These are phyloP conservation scores for Chalaropsis thielavioides DNA, from an alignment of 2,329 filamentous ascomycete species.

Conservation along the genomic window DNA sequence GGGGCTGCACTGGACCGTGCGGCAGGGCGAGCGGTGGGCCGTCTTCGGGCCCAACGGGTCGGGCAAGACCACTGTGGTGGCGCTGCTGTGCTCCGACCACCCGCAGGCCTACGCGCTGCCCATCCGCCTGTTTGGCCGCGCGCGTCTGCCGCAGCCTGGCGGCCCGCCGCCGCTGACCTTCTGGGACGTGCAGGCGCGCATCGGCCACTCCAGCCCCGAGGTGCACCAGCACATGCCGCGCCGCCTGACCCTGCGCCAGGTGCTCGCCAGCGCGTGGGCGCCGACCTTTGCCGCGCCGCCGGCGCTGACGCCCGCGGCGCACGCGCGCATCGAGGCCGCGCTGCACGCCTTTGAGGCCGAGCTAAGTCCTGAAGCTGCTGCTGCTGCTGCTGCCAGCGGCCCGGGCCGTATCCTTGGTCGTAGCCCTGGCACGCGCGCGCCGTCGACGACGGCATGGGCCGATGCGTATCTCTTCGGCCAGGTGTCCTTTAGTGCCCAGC, in stretches of 20 bases:
- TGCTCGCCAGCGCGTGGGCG: conserved; percentile 77
- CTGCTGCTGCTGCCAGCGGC: conserved; percentile 19
- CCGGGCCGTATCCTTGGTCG: no score
- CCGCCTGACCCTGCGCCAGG: conserved; percentile 53
- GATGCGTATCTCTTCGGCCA: conserved; percentile 54
- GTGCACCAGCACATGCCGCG: conserved; percentile 87
- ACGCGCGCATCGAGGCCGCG: conserved; percentile 48
- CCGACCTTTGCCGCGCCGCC: conserved; percentile 69
- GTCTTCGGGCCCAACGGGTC: conserved; percentile 90
- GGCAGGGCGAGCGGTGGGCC: conserved; percentile 74
- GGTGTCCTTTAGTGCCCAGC: conserved; percentile 66
- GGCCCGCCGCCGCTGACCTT: conserved; percentile 58
- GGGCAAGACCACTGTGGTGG: conserved; percentile 88
- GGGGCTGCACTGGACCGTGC: conserved; percentile 72
- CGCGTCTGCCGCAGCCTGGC: conserved; percentile 60
- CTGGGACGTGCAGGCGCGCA: conserved; percentile 78
- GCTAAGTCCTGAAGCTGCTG: conserved; percentile 41
- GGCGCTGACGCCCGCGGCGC: conserved; percentile 42
- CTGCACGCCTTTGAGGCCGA: conserved; percentile 68
- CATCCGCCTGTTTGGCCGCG: conserved; percentile 70
- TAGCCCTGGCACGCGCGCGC: no score
- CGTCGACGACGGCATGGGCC: conserved; percentile 46
- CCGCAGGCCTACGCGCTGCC: conserved; percentile 86
- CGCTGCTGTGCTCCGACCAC: conserved; percentile 87
- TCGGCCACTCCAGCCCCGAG: conserved; percentile 88